Base-by-base conservation (phyloP, 495 filamentous ascomycete species). In the Penicilliopsis zonata region DNA sequence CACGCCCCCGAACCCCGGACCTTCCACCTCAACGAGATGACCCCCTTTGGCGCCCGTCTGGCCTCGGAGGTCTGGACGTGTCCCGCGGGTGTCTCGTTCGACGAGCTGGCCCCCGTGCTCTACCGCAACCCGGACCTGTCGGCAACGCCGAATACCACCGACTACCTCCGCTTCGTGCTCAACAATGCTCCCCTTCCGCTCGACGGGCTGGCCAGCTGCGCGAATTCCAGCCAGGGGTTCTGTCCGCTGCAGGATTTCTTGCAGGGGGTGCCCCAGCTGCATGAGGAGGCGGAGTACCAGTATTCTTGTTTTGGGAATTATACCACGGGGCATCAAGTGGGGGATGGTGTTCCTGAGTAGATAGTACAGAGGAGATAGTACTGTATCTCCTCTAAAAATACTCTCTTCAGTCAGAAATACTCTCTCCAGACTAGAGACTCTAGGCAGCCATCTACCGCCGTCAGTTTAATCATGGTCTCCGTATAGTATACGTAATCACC, bases 31-130 rank as follows among this genome's bases (percentile, higher is more conserved):
- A 42, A 38, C 13, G 24, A 55, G 14, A 40, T 80, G 10, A 62
- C 67, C 18, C 73, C 74, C 0, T 81, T 78, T 37, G 75, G 61
- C 6, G 71, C 70, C 0, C 56, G 74, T 8, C 49, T 81, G 1
- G 65, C 73, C 46, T 76, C 77, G 18, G 76, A 81, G 41, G 48
- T 81, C 35, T 55, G 51, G 51, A 52, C 46, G 2, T 55, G 51
- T 24, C 48, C 51, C 2, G 25, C 28, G 9, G 29, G 44, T 10
- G 21, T 31, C 9, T 33, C 33, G 6, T 43, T 55, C n/a, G 25
- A 48, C 9, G 19, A 37, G 12, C 36, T 55, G 4, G 37, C 42
- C 20, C 34, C 39, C 3, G 41, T 44, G 10, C 33, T 44, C 13
- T 55, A 55, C 36, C 40, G 38, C 26, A 55, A 52, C 36, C 52